These are phyloP conservation scores for Trametes polyzona DNA, from an alignment of 1,284 basidiomycete genomes.

Conservation along the genomic window DNA sequence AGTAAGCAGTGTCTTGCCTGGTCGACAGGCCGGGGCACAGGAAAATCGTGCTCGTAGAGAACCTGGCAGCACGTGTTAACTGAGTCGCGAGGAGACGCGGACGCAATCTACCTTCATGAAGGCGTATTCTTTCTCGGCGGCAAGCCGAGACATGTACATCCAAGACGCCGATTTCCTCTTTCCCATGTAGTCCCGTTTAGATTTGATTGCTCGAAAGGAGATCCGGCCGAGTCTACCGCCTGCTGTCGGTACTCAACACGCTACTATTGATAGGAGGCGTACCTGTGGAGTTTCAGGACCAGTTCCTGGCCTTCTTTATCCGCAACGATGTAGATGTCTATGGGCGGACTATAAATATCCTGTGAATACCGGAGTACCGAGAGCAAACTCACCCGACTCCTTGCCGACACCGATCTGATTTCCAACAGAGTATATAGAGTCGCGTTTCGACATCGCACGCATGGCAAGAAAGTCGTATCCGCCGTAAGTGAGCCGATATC, in stretches of 20 bases:
- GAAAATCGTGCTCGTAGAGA: constrained; percentile 92
- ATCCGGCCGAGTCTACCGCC: constrained; percentile 84
- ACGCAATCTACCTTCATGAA: constrained; percentile 86
- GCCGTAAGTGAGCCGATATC: constrained; percentile 96
- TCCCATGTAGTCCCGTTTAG: constrained; percentile 96
- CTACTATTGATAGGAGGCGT: constrained; percentile 17
- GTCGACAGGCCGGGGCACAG: constrained; percentile 92
- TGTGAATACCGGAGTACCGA: neutral
- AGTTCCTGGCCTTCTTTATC: constrained; percentile 83
- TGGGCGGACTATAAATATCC: neutral
- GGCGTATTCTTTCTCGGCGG: constrained; percentile 96
- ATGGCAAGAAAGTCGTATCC: constrained; percentile 97
- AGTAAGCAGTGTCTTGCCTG: constrained; percentile 94
- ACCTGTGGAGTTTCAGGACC: constrained; percentile 94
- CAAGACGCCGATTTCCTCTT: constrained; percentile 96
- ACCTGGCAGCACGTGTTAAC: constrained; percentile 54
- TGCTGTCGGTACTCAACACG: neutral
- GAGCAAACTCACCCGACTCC: constrained; percentile 72
- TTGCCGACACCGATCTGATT: constrained; percentile 99
- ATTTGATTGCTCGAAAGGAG: constrained; percentile 96
- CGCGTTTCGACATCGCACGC: constrained; percentile 89
- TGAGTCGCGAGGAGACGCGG: neutral
- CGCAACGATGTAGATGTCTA: constrained; percentile 94
- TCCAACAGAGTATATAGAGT: constrained; percentile 87
- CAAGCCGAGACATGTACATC: constrained; percentile 99